These are phyloP conservation scores for Lipomyces chichibuensis DNA, from an alignment of 805 yeast species.

Conservation along the genomic window DNA sequence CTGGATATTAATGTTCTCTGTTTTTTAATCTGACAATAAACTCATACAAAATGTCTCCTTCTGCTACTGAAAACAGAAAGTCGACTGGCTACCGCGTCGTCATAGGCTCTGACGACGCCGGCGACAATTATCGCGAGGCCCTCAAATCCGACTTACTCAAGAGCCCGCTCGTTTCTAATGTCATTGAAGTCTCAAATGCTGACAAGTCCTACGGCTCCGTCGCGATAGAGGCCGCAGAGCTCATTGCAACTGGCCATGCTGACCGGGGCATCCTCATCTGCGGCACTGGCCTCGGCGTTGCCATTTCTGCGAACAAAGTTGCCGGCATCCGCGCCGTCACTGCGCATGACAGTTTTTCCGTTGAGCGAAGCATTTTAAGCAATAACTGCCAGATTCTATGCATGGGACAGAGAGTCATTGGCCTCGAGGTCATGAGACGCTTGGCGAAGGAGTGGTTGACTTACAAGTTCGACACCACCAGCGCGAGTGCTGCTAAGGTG, in stretches of 20 bases:
- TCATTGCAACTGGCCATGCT: slow-evolving; percentile 48
- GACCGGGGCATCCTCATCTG: slow-evolving; percentile 53
- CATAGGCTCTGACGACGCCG: slow-evolving; percentile 30
- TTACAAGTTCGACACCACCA: slow-evolving; percentile 48
- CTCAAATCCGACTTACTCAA: slow-evolving; percentile 23
- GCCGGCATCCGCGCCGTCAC: slow-evolving; percentile 54
- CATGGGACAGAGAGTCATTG: slow-evolving; percentile 55
- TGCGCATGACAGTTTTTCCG: slow-evolving; percentile 54
- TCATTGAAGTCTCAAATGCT: slow-evolving; percentile 20
- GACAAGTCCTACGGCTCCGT: slow-evolving; percentile 47
- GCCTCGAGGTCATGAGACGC: slow-evolving; percentile 50
- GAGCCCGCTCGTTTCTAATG: slow-evolving; percentile 24
- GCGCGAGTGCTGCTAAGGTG: slow-evolving; percentile 52
- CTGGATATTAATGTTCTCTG: neutral
- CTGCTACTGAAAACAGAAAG: neutral
- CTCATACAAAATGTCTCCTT: neutral
- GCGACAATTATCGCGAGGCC: slow-evolving; percentile 17
- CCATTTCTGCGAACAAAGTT: slow-evolving; percentile 54
- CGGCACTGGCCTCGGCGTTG: slow-evolving; percentile 57
- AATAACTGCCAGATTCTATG: slow-evolving; percentile 53
- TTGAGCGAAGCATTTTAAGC: slow-evolving; percentile 51
- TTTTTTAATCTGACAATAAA: neutral
- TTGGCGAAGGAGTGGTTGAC: slow-evolving; percentile 52
- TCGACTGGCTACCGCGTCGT: slow-evolving; percentile 17
- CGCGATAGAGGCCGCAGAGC: slow-evolving; percentile 51